Evolutionary conservation across 75 land plant genomes (phyloP), one percentile per base, ranked within the genome.

Genomic region (Selaginella moellendorffii): DNA sequence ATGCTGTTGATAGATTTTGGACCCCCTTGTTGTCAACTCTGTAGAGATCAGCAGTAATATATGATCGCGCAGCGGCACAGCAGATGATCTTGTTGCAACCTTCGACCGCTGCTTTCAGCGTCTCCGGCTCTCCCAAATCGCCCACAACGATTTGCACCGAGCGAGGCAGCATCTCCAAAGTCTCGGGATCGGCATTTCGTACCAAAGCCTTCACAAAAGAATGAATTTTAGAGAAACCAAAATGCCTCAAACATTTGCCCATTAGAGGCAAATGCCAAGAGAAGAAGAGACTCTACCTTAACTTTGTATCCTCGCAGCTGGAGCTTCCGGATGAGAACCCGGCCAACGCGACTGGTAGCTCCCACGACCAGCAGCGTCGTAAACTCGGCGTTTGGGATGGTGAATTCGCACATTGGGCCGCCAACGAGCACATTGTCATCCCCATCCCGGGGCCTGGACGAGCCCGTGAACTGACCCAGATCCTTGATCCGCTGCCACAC

Each of bases 291-390:
- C 51, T 10, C 18, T 56, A 90, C 96, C 92, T 83, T 92, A 28
- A 92, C 18, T 67, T 80, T 83, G 77, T 92, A 92, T 30, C 97
- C 97, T 27, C 97, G 76, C 29, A 92, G 74, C 87, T 85, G 84
- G 54, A 92, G 88, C 71, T 92, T 92, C 17, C 97, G 70, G 26
- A 88, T 78, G 27, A 92, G 77, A 54, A 92, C 72, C 22, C 97
- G 74, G n/a, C 97, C 97, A 22, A 92, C 81, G 0, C 90, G 68
- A 69, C 96, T 86, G 10, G 97, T 92, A 58, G 95, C 97, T 18
- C 97, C 97, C 23, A 84, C 95, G 2, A 92, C 95, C 8, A 92
- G 85, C 1, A 92, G 86, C 17, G 85, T 88, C 23, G 97, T 92
- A 61, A 79, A 80, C 72, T 85, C 90, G 12, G 97, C 97, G 9